phyloP scores from a whole-genome alignment of 2,329 filamentous ascomycete species.

The Pseudogymnoascus sp. region DNA sequence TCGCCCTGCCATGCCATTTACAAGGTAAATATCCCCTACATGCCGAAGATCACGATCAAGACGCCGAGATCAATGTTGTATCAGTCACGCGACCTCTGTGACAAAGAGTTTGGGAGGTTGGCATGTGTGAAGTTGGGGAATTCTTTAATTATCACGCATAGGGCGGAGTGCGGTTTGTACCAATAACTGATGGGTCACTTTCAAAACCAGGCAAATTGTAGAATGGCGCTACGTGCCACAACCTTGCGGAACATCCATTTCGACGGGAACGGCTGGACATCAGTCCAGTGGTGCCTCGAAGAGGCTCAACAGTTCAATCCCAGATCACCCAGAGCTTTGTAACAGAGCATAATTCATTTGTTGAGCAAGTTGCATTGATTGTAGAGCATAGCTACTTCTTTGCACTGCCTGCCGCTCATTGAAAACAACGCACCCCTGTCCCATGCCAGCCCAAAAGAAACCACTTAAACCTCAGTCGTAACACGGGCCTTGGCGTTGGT shows the following conservation, averaged over 20 bases:
- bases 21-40: neutral
- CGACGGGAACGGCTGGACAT: neutral
- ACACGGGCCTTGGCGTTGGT: conserved; percentile 99
- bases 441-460: conserved; percentile 28
- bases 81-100: neutral
- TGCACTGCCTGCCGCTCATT: conserved; percentile 25
- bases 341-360: conserved; percentile 4
- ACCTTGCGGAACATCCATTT: neutral
- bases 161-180: neutral
- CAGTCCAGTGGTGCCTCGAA: neutral
- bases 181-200: neutral
- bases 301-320: neutral
- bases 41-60: neutral
- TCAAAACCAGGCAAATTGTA: neutral
- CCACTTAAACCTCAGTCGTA: conserved; percentile 75
- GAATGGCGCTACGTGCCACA: neutral
- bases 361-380: conserved; percentile 21
- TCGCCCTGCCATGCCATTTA: neutral
- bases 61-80: neutral
- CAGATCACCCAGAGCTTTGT: neutral
- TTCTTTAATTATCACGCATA: neutral
- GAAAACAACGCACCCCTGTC: conserved; percentile 26
- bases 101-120: neutral
- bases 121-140: neutral
- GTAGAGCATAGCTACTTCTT: conserved; percentile 27